These are phyloP conservation scores for Auriscalpium orientale DNA, from an alignment of 768 basidiomycete genomes.

Conservation along the genomic window DNA sequence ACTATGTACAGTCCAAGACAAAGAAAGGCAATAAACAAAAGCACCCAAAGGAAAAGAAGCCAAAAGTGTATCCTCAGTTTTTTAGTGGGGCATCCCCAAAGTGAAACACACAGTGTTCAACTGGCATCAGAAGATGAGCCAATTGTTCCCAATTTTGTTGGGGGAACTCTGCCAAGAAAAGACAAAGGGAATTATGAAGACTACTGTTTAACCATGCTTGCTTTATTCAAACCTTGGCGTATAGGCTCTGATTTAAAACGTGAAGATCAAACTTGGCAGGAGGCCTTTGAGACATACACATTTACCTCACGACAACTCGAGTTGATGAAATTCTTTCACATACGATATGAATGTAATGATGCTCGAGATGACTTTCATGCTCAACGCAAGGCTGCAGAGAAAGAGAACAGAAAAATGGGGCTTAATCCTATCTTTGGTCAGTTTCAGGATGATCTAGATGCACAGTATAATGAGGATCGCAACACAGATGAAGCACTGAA, in stretches of 20 bases:
- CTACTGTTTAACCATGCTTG: constrained; percentile 13
- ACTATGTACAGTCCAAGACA: neutral
- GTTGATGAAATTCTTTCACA: constrained; percentile 25
- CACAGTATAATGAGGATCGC: neutral
- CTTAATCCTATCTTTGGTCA: neutral
- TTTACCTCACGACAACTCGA: constrained; percentile 14
- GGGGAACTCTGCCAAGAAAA: constrained; percentile 20
- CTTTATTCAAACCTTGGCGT: constrained; percentile 10
- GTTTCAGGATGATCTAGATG: neutral
- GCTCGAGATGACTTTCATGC: constrained; percentile 26
- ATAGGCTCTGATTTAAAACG: constrained; percentile 1
- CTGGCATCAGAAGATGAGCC: neutral
- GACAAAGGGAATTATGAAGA: constrained; percentile 18
- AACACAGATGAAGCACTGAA: no score
- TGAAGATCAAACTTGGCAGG: constrained; percentile 17
- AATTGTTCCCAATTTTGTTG: constrained; percentile 24
- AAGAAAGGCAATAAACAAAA: no score
- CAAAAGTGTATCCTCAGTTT: constrained; percentile 4
- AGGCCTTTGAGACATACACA: constrained; percentile 12
- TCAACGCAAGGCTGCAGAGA: neutral
- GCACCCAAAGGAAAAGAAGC: neutral
- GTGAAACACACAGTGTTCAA: constrained; percentile 17
- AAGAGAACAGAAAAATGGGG: neutral
- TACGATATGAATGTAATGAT: constrained; percentile 30
- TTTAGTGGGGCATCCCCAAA: constrained; percentile 17